A percentile compares a stretch with the other conserved stretches of the same genome.
Evolutionary conservation across 2,329 filamentous ascomycete genomes (phyloP).

Genomic region (Apiospora malaysiana): DNA sequence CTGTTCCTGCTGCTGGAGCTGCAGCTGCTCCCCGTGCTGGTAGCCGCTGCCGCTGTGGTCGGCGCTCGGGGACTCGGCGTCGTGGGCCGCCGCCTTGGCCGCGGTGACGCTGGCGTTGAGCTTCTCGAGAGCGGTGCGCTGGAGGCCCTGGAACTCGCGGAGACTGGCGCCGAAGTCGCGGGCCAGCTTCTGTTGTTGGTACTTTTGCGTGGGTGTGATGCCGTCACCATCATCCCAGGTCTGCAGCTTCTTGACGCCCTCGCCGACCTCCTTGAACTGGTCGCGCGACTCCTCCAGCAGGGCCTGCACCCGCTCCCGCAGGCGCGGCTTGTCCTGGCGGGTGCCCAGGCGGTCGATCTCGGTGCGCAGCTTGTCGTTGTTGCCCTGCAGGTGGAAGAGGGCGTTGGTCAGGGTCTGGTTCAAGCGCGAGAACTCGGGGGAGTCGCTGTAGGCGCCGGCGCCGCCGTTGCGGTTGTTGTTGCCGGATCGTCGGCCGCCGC

Average conservation of each 20-base stretch:
- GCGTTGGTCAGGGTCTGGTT: constrained; percentile 85
- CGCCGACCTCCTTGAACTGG: constrained; percentile 89
- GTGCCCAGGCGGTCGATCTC: constrained; percentile 88
- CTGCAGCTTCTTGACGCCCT: constrained; percentile 91
- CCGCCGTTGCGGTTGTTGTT: constrained; percentile 41
- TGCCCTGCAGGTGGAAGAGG: constrained; percentile 86
- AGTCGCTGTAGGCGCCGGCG: constrained; percentile 76
- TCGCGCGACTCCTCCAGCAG: constrained; percentile 85
- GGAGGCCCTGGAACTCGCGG: constrained; percentile 90
- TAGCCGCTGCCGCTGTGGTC: constrained; percentile 33
- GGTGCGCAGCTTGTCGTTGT: constrained; percentile 82
- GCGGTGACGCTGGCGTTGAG: constrained; percentile 86
- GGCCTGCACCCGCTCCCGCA: constrained; percentile 88
- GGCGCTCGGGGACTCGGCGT: constrained; percentile 49
- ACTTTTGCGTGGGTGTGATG: constrained; percentile 82
- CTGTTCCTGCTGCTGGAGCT: constrained; percentile 74
- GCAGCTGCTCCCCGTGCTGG: constrained; percentile 54
- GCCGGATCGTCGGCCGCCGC: constrained; percentile 56
- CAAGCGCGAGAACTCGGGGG: constrained; percentile 87
- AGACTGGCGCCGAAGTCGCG: constrained; percentile 90
- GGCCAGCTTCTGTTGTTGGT: constrained; percentile 93
- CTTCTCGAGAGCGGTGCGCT: constrained; percentile 88
- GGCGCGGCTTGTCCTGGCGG: constrained; percentile 86
- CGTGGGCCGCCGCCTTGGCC: constrained; percentile 79
- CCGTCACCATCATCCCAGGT: constrained; percentile 77